Conservation (phyloP, 2,329 filamentous ascomycete species). For the Aaosphaeria arxii region DNA sequence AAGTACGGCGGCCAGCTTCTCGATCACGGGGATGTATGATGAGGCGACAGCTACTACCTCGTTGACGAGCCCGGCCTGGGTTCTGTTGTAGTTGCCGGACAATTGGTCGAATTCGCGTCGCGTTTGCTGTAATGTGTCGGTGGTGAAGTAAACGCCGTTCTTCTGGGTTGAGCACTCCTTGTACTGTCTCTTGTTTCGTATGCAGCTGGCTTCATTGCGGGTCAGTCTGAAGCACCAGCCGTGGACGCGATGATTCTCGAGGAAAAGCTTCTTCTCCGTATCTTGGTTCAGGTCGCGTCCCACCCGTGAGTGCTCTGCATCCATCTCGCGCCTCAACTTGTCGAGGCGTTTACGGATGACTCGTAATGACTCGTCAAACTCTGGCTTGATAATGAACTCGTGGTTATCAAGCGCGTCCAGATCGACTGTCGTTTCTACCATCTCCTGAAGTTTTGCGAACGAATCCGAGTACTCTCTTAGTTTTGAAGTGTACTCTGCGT, state of each 20-base stretch:
- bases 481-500: slow-evolving; percentile 82
- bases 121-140: slow-evolving; percentile 71
- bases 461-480: slow-evolving; percentile 71
- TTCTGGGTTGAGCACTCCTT: slow-evolving; percentile 97
- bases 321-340: slow-evolving; percentile 77
- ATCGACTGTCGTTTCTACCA: slow-evolving; percentile 98
- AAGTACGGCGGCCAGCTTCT: slow-evolving; percentile 81
- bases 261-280: slow-evolving; percentile 95
- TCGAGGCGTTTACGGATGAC: slow-evolving; percentile 92
- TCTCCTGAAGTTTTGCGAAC: slow-evolving; percentile 84
- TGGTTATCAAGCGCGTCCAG: slow-evolving; percentile 93
- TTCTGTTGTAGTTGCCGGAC: slow-evolving; percentile 91
- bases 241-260: slow-evolving; percentile 93
- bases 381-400: slow-evolving; percentile 98
- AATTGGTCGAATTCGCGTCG: slow-evolving; percentile 92
- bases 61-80: slow-evolving; percentile 82
- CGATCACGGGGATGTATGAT: slow-evolving; percentile 90
- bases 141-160: slow-evolving; percentile 98
- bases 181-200: slow-evolving; percentile 85
- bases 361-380: slow-evolving; percentile 86
- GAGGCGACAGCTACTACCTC: slow-evolving; percentile 92
- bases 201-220: slow-evolving; percentile 83
- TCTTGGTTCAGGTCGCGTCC: slow-evolving; percentile 84
- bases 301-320: slow-evolving; percentile 73
- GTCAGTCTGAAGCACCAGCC: slow-evolving; percentile 97